phyloP scores from a whole-genome alignment of 1,284 basidiomycete species.

The Ceratobasidium sp. region DNA sequence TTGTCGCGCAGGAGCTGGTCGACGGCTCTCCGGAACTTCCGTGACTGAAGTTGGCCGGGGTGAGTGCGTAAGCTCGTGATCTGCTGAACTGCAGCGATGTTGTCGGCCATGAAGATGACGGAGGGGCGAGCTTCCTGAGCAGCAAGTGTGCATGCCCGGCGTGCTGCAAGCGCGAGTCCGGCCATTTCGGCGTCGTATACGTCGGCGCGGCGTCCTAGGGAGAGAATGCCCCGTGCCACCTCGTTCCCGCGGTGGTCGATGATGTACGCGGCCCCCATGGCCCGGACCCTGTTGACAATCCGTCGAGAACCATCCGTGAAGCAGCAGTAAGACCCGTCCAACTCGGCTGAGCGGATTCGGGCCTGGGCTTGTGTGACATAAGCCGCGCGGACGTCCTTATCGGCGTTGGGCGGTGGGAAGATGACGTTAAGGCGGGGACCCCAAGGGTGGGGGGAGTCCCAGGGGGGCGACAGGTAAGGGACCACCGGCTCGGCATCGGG shows the following conservation, averaged over 20 bases:
- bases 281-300: neutral
- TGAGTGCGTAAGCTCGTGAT: neutral
- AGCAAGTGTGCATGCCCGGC: neutral
- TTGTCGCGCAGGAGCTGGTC: neutral
- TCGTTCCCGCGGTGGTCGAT: neutral
- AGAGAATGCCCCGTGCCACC: neutral
- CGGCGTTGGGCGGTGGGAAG: too few relatives aligned
- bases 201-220: neutral
- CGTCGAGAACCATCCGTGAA: conserved; percentile 7
- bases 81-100: neutral
- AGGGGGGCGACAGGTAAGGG: too few relatives aligned
- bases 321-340: too few relatives aligned
- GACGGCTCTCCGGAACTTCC: neutral
- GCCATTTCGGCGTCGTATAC: conserved; percentile 13
- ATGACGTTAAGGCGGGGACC: too few relatives aligned
- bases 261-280: neutral
- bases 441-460: too few relatives aligned
- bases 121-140: neutral
- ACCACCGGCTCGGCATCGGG: too few relatives aligned
- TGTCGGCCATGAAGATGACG: neutral
- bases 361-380: too few relatives aligned
- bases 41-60: neutral
- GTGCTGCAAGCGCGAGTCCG: neutral
- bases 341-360: too few relatives aligned
- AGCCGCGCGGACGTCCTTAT: too few relatives aligned